Percentiles rank a stretch among this genome's conserved stretches.
Conservation (phyloP, 2,329 filamentous ascomycete species). For the Fusarium subtropicale region DNA sequence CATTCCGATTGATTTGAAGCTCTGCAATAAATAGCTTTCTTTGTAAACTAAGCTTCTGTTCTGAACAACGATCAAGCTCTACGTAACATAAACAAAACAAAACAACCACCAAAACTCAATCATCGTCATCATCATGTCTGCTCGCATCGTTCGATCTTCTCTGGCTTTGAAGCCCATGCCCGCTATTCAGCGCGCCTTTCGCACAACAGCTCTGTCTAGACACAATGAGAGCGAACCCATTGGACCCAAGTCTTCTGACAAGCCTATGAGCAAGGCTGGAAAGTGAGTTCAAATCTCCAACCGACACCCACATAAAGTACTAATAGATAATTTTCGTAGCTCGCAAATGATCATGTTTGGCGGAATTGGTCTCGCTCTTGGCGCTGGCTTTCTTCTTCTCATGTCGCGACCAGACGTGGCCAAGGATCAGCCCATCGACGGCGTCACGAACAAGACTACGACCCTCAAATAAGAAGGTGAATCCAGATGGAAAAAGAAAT, state of each 20-base stretch:
- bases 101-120: neutral
- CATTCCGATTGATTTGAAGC: slow-evolving; percentile 3
- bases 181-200: slow-evolving; percentile 15
- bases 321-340: slow-evolving; percentile 7
- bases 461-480: neutral
- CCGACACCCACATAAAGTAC: neutral
- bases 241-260: slow-evolving; percentile 3
- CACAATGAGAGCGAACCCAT: slow-evolving; percentile 11
- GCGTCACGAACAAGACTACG: neutral
- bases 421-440: slow-evolving; percentile 18
- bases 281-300: slow-evolving; percentile 11
- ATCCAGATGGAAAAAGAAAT: neutral
- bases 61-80: neutral
- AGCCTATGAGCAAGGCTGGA: neutral
- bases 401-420: slow-evolving; percentile 17
- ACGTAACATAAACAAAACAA: neutral
- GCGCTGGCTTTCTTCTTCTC: slow-evolving; percentile 33
- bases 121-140: slow-evolving; percentile 24
- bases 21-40: neutral
- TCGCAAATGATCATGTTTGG: slow-evolving; percentile 17
- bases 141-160: slow-evolving; percentile 32
- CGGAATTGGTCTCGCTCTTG: slow-evolving; percentile 33
- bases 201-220: slow-evolving; percentile 3
- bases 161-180: slow-evolving; percentile 24
- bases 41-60: neutral